phyloP scores from a whole-genome alignment of 2,329 filamentous ascomycete genomes.

The Epichloe typhina region DNA sequence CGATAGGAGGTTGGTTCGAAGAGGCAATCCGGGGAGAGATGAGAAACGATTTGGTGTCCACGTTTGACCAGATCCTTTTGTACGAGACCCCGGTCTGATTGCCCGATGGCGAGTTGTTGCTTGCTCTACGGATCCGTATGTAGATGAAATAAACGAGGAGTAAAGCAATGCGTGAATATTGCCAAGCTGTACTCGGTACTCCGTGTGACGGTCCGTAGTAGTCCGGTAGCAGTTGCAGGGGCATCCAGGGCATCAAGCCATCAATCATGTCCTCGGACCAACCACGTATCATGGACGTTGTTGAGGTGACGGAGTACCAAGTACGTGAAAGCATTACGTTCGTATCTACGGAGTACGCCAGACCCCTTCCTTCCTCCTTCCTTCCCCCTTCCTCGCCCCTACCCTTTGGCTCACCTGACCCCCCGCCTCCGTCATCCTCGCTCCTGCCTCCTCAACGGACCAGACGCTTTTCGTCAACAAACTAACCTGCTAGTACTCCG shows the following conservation, averaged over 20 bases:
- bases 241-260: neutral
- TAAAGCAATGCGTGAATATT: no score
- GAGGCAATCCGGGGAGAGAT: neutral
- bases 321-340: constrained; percentile 17
- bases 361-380: neutral
- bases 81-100: no score
- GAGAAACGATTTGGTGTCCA: neutral
- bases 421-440: neutral
- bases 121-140: no score
- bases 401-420: neutral
- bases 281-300: neutral
- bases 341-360: constrained; percentile 2
- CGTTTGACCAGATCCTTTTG: neutral
- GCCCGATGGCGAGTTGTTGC: no score
- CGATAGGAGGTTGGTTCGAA: neutral
- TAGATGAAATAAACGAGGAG: no score
- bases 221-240: neutral
- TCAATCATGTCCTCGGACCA: neutral
- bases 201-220: no score
- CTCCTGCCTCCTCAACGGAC: no score
- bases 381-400: neutral
- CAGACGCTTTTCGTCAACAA: neutral
- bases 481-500: neutral
- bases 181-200: no score
- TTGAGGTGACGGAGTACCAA: neutral